Evolutionary conservation across 352 stramenopile species (phyloP).

Genomic region (Elongisporangium anandrum): DNA sequence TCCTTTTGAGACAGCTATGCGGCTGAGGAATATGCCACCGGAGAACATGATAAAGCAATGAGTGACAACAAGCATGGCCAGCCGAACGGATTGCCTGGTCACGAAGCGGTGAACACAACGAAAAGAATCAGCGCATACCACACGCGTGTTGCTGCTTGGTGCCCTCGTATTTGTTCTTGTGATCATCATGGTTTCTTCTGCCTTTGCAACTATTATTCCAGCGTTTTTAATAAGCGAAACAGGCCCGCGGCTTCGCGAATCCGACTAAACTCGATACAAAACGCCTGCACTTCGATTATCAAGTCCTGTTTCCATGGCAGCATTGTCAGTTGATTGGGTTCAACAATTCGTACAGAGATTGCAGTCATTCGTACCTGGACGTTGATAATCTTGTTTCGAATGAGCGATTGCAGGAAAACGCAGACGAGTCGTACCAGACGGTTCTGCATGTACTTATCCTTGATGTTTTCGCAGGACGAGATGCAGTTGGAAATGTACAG

Average conservation of each 20-base stretch:
- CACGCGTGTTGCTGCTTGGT: constrained; percentile 2
- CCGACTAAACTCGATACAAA: constrained; percentile 99
- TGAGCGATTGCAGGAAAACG: constrained; percentile 97
- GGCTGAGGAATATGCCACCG: too few relatives aligned
- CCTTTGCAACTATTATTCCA: constrained; percentile 75
- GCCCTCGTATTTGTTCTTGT: constrained; percentile 18
- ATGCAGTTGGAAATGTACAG: constrained; percentile 99
- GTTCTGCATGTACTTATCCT: constrained; percentile 98
- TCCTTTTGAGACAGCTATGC: constrained; percentile 48
- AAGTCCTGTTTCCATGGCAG: constrained; percentile 74
- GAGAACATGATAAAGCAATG: constrained; percentile 7
- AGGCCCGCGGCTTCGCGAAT: constrained; percentile 96
- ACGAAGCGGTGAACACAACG: background rate
- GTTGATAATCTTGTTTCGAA: constrained; percentile 98
- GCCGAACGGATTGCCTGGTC: background rate
- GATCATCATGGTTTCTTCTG: constrained; percentile 10
- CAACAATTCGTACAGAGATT: background rate
- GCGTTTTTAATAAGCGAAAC: constrained; percentile 96
- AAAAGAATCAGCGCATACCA: constrained; percentile 2
- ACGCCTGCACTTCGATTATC: constrained; percentile 98
- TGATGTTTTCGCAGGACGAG: constrained; percentile 97
- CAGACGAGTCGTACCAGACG: constrained; percentile 97
- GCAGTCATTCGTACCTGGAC: constrained; percentile 82
- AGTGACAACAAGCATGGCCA: constrained; percentile 10
- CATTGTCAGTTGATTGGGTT: constrained; percentile 10